Conservation (phyloP, 768 basidiomycete genomes). For the Leccinum boreale region DNA sequence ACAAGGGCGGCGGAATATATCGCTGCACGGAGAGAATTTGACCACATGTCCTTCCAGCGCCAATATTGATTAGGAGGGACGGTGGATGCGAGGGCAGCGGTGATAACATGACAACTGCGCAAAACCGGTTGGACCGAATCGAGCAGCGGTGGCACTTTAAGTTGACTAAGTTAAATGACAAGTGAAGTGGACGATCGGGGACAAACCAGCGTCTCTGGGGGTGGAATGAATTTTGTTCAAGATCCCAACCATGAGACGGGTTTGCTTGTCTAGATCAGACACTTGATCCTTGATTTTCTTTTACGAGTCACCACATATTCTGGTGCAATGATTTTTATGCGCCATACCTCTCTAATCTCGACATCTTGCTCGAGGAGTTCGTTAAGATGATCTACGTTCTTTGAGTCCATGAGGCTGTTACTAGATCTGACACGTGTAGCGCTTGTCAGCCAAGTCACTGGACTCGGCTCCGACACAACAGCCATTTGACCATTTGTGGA, state of each 20-base stretch:
- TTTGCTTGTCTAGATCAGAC: slow-evolving; percentile 70
- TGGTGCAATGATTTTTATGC: background rate
- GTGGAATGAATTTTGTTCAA: slow-evolving; percentile 83
- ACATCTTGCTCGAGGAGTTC: slow-evolving; percentile 58
- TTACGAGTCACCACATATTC: background rate
- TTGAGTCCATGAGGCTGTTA: slow-evolving; percentile 46
- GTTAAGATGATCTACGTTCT: slow-evolving; percentile 57
- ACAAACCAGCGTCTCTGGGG: slow-evolving; percentile 53
- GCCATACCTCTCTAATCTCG: slow-evolving; percentile 60
- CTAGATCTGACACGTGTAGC: background rate
- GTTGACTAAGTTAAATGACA: slow-evolving; percentile 10
- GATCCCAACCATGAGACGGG: slow-evolving; percentile 66
- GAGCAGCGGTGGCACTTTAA: slow-evolving; percentile 57
- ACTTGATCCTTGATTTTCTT: slow-evolving; percentile 83
- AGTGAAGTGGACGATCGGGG: slow-evolving; percentile 2
- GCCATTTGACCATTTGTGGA: slow-evolving; percentile 14
- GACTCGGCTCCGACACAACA: slow-evolving; percentile 1
- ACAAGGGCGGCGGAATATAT: slow-evolving; percentile 65
- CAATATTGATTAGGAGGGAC: slow-evolving; percentile 74
- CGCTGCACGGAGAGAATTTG: slow-evolving; percentile 60
- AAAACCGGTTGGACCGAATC: slow-evolving; percentile 55
- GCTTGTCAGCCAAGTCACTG: too few species aligned
- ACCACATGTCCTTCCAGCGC: slow-evolving; percentile 86
- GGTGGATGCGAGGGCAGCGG: slow-evolving; percentile 49
- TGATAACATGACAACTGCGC: slow-evolving; percentile 49